Percentiles rank a stretch among this genome's conserved stretches.
phyloP scores from a whole-genome alignment of 495 filamentous ascomycete genomes.

The Aspergillus nanangensis region DNA sequence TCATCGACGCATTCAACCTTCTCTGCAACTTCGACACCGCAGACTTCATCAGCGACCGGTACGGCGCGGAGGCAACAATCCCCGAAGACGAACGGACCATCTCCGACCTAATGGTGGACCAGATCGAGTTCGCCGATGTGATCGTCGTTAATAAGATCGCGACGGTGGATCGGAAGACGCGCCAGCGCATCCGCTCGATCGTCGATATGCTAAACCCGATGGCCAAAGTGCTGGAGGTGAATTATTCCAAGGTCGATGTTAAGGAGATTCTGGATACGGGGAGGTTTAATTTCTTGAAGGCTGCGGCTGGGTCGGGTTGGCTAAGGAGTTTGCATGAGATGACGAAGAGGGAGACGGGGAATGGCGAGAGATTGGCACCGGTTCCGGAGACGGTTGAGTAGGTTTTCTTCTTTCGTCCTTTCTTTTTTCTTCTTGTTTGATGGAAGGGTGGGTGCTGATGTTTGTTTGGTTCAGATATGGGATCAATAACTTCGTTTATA shows the following conservation, averaged over 20 bases:
- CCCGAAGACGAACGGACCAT: slow-evolving; percentile 57
- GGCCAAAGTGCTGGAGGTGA: slow-evolving; percentile 45
- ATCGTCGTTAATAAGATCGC: slow-evolving; percentile 54
- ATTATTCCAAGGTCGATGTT: slow-evolving; percentile 43
- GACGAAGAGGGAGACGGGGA: slow-evolving; percentile 36
- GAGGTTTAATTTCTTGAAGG: slow-evolving; percentile 39
- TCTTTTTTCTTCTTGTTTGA: too few relatives aligned
- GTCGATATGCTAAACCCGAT: slow-evolving; percentile 46
- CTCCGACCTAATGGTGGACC: slow-evolving; percentile 57
- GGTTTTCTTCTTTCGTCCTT: slow-evolving; percentile 2
- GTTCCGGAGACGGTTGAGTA: slow-evolving; percentile 55
- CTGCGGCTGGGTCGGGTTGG: slow-evolving; percentile 44
- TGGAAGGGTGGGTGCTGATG: neutral
- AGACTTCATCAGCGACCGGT: slow-evolving; percentile 52
- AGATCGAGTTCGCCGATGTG: slow-evolving; percentile 60
- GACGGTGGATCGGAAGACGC: slow-evolving; percentile 31
- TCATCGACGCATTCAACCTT: slow-evolving; percentile 56
- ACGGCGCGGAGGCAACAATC: slow-evolving; percentile 37
- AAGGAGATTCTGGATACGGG: slow-evolving; percentile 47
- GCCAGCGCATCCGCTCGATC: slow-evolving; percentile 36
- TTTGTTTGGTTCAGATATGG: slow-evolving; percentile 30
- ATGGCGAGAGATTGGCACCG: slow-evolving; percentile 41
- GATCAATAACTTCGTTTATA: slow-evolving; percentile 54
- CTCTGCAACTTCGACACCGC: slow-evolving; percentile 52
- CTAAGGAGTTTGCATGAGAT: slow-evolving; percentile 48